phyloP scores from a whole-genome alignment of 2,329 filamentous ascomycete genomes.

The Aureobasidium sp. region DNA sequence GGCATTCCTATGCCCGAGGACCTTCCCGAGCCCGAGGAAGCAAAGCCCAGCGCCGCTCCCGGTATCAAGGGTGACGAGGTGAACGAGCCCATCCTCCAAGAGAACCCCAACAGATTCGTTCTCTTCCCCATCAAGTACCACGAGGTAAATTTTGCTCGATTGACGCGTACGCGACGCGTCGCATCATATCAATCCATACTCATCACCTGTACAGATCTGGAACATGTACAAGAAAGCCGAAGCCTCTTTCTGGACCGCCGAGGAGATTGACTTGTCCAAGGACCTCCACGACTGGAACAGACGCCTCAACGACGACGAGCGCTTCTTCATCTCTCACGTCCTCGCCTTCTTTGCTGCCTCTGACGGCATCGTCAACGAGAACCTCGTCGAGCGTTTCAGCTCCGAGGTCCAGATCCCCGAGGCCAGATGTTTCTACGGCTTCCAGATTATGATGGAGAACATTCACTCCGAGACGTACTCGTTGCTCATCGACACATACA shows the following conservation, averaged over 20 bases:
- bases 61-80: slow-evolving; percentile 58
- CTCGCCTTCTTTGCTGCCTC: slow-evolving; percentile 98
- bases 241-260: slow-evolving; percentile 98
- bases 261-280: slow-evolving; percentile 98
- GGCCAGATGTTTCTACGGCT: slow-evolving; percentile 98
- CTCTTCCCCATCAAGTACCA: slow-evolving; percentile 99
- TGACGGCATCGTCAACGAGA: slow-evolving; percentile 99
- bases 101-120: slow-evolving; percentile 94
- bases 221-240: slow-evolving; percentile 99
- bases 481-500: slow-evolving; percentile 96
- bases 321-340: slow-evolving; percentile 97
- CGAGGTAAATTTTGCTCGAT: slow-evolving; percentile 61
- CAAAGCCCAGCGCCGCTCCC: slow-evolving; percentile 44
- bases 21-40: slow-evolving; percentile 22
- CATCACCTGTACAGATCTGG: slow-evolving; percentile 66
- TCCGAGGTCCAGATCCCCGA: slow-evolving; percentile 94
- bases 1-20: slow-evolving; percentile 40
- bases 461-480: slow-evolving; percentile 99
- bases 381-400: slow-evolving; percentile 95
- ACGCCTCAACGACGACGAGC: slow-evolving; percentile 90
- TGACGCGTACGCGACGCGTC: slow-evolving; percentile 54
- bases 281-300: slow-evolving; percentile 99
- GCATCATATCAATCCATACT: slow-evolving; percentile 33
- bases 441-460: slow-evolving; percentile 99
- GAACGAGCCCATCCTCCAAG: slow-evolving; percentile 83